phyloP scores from a whole-genome alignment of 495 filamentous ascomycete genomes.

The Diplogelasinospora grovesii region DNA sequence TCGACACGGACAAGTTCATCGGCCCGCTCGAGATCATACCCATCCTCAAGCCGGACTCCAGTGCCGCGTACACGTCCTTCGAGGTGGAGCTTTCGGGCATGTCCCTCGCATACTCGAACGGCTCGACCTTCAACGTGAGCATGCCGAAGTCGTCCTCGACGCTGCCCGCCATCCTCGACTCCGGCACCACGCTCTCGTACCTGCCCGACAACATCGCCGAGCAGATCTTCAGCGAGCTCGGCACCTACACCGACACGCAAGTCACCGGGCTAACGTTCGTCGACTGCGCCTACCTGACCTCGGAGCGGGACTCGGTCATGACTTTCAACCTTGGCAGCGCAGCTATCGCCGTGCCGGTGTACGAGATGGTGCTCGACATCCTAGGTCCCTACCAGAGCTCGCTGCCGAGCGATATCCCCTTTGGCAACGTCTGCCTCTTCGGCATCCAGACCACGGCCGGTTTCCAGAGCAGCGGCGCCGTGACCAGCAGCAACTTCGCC shows the following conservation, averaged over 20 bases:
- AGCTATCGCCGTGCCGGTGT: constrained; percentile 60
- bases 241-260: constrained; percentile 43
- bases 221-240: constrained; percentile 51
- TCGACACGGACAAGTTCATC: constrained; percentile 78
- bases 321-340: constrained; percentile 52
- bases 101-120: constrained; percentile 24
- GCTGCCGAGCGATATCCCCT: constrained; percentile 20
- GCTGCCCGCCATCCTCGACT: constrained; percentile 68
- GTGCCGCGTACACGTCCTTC: constrained; percentile 30
- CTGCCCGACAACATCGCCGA: constrained; percentile 58
- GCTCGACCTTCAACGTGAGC: constrained; percentile 27
- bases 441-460: constrained; percentile 32
- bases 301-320: constrained; percentile 51
- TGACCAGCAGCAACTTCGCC: constrained; percentile 19
- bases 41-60: constrained; percentile 40
- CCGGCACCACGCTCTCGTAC: constrained; percentile 76
- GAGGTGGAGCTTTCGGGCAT: constrained; percentile 32
- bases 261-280: constrained; percentile 38
- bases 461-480: constrained; percentile 12
- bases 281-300: constrained; percentile 42
- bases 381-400: constrained; percentile 20
- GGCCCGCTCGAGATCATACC: constrained; percentile 67
- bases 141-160: constrained; percentile 28
- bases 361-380: constrained; percentile 66
- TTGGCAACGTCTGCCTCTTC: constrained; percentile 33